phyloP scores from a whole-genome alignment of 148 eudicot genomes.

The Chenopodium formosanum region DNA sequence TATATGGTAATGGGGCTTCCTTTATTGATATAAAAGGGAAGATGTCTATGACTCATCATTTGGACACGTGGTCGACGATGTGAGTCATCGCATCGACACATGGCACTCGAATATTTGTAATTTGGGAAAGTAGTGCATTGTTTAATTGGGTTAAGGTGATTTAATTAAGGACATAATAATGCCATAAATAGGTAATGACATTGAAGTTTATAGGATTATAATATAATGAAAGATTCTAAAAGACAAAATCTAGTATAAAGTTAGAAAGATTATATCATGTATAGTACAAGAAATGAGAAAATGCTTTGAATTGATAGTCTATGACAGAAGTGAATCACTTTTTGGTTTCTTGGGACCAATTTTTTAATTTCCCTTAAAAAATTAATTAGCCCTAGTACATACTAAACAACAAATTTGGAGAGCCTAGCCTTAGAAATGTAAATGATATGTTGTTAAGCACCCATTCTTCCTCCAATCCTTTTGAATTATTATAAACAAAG shows the following conservation, averaged over 20 bases:
- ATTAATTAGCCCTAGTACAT: background rate
- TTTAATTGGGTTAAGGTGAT: conserved; percentile 28
- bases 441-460: conserved; percentile 8
- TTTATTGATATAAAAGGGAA: conserved; percentile 21
- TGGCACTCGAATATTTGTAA: background rate
- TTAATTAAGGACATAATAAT: conserved; percentile 28
- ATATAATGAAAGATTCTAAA: conserved; percentile 28
- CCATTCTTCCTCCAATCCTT: background rate
- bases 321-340: conserved; percentile 12
- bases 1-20: conserved; percentile 33
- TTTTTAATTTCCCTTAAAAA: background rate
- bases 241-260: conserved; percentile 29
- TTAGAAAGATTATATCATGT: conserved; percentile 10
- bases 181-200: conserved; percentile 48
- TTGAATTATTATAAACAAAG: conserved; percentile 2
- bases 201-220: conserved; percentile 17
- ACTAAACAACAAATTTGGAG: background rate
- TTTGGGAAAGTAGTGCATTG: conserved; percentile 22
- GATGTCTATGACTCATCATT: conserved; percentile 35
- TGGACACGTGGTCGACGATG: conserved; percentile 36
- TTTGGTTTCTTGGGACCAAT: conserved; percentile 9
- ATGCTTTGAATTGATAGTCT: conserved; percentile 7
- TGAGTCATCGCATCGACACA: background rate
- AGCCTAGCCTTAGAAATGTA: background rate
- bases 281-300: background rate